These are phyloP conservation scores for Coniella lustricola DNA, from an alignment of 2,329 filamentous ascomycete species.

Conservation along the genomic window DNA sequence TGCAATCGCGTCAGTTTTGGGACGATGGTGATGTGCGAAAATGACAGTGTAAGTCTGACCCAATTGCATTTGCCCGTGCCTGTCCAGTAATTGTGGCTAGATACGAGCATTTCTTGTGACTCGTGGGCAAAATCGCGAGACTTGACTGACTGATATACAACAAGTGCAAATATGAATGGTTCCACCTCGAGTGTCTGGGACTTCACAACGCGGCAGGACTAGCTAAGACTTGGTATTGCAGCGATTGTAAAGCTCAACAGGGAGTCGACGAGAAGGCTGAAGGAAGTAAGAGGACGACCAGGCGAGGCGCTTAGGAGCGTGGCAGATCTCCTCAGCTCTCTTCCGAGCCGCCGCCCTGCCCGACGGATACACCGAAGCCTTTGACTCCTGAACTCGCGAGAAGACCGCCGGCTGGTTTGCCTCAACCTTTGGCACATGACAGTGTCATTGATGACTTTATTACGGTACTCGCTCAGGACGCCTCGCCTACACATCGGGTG, in stretches of 20 bases:
- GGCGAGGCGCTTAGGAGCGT: conserved; percentile 35
- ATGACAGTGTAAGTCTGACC: conserved; percentile 56
- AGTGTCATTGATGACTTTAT: too few relatives aligned
- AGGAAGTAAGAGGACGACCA: conserved; percentile 42
- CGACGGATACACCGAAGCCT: too few relatives aligned
- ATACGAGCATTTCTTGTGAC: not conserved
- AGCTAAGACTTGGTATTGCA: conserved; percentile 80
- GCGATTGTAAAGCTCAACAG: conserved; percentile 59
- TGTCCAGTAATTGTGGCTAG: not conserved
- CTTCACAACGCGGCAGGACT: conserved; percentile 61
- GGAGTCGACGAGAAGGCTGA: conserved; percentile 59
- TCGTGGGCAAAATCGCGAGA: not conserved
- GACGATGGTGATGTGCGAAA: conserved; percentile 78
- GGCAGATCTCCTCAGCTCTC: not conserved
- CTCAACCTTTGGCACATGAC: too few relatives aligned
- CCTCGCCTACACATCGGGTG: too few relatives aligned
- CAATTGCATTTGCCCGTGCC: conserved; percentile 12
- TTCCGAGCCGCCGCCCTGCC: too few relatives aligned
- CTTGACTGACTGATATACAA: conserved; percentile 23
- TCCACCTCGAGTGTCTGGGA: conserved; percentile 71
- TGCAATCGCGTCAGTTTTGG: conserved; percentile 77
- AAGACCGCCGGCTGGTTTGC: too few relatives aligned
- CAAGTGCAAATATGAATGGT: conserved; percentile 78
- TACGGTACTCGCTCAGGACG: too few relatives aligned
- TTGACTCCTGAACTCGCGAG: too few relatives aligned